These are phyloP conservation scores for Aspergillus biplanus DNA, from an alignment of 495 filamentous ascomycete species.

Conservation along the genomic window DNA sequence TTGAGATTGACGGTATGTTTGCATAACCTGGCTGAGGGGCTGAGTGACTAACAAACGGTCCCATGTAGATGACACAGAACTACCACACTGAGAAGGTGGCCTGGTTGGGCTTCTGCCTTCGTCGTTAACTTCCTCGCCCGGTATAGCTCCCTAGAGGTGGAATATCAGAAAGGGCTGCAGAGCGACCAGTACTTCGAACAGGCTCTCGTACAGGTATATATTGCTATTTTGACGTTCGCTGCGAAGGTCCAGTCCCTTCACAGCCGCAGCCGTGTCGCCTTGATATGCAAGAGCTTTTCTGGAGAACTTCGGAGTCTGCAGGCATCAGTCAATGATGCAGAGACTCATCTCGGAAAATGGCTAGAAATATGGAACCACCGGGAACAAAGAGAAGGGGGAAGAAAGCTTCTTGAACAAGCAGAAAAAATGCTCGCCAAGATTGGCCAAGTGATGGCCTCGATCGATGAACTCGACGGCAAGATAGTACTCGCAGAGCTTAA, in stretches of 20 bases:
- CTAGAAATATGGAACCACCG: background rate
- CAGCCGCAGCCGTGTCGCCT: background rate
- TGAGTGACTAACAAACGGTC: background rate
- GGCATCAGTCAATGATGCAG: background rate
- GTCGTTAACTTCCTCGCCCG: background rate
- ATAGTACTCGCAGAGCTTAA: background rate
- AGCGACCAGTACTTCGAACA: background rate
- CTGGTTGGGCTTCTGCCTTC: background rate
- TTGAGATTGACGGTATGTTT: conserved; percentile 7
- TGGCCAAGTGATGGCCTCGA: background rate
- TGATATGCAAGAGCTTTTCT: background rate
- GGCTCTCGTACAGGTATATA: background rate
- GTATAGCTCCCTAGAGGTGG: background rate
- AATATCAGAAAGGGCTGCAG: background rate
- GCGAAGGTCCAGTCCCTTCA: background rate
- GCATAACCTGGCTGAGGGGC: background rate
- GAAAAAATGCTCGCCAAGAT: background rate
- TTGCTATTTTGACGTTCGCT: background rate
- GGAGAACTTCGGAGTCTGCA: background rate
- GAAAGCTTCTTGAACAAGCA: no score
- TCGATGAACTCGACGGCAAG: background rate
- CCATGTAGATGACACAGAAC: background rate
- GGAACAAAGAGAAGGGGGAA: background rate
- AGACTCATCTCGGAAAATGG: background rate
- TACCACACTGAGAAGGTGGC: background rate